These are phyloP conservation scores for Suillus ampliporus DNA, from an alignment of 768 basidiomycete species.

Conservation along the genomic window DNA sequence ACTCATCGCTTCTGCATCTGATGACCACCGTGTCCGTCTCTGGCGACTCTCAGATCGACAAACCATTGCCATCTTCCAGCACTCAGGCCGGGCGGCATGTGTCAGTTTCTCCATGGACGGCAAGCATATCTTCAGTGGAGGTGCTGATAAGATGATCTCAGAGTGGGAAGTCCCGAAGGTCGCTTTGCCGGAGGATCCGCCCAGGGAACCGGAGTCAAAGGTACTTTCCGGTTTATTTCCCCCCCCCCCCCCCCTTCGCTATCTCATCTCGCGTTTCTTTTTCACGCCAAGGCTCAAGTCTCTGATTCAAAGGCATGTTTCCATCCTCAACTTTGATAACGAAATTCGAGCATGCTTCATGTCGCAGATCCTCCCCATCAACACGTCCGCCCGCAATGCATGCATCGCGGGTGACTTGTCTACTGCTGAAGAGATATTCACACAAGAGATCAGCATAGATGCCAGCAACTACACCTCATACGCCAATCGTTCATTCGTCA, in stretches of 20 bases:
- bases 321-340: not conserved
- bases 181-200: no score
- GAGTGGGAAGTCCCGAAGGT: not conserved
- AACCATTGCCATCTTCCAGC: not conserved
- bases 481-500: no score
- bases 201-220: no score
- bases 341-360: not conserved
- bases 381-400: no score
- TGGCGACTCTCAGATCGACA: not conserved
- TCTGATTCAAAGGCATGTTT: not conserved
- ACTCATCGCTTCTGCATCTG: not conserved
- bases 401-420: no score
- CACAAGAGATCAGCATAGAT: no score
- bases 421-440: no score
- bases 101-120: not conserved
- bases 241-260: no score
- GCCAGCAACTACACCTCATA: no score
- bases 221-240: no score
- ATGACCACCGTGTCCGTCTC: not conserved
- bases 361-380: not conserved
- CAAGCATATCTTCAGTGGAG: not conserved
- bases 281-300: no score
- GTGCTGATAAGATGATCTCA: not conserved
- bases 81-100: rapidly evolving
- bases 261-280: no score